These are phyloP conservation scores for Ascochyta rabiei DNA, from an alignment of 2,329 filamentous ascomycete genomes.

Conservation along the genomic window DNA sequence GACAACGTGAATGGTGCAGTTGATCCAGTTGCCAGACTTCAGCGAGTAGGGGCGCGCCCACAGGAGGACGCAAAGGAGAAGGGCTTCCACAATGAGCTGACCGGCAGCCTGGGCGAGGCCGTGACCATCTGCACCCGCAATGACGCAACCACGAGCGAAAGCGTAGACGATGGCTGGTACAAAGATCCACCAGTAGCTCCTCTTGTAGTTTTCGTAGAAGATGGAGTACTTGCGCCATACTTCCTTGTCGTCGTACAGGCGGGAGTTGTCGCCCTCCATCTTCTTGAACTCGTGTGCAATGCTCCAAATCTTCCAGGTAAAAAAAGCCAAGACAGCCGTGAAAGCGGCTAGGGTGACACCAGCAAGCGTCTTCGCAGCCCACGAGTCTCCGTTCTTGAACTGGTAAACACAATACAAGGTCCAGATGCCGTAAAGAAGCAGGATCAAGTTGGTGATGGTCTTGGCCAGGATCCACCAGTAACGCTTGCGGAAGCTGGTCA, in stretches of 20 bases:
- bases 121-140: slow-evolving; percentile 84
- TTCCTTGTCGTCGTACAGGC: slow-evolving; percentile 85
- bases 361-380: slow-evolving; percentile 85
- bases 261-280: slow-evolving; percentile 72
- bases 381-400: slow-evolving; percentile 91
- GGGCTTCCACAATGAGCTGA: slow-evolving; percentile 78
- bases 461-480: slow-evolving; percentile 94
- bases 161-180: slow-evolving; percentile 88
- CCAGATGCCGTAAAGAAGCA: slow-evolving; percentile 94
- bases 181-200: slow-evolving; percentile 96
- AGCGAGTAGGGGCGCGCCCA: slow-evolving; percentile 88
- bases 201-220: slow-evolving; percentile 96
- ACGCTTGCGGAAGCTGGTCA: slow-evolving; percentile 87
- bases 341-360: slow-evolving; percentile 81
- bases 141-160: slow-evolving; percentile 84
- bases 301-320: slow-evolving; percentile 81
- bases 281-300: slow-evolving; percentile 77
- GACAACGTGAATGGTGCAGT: slow-evolving; percentile 87
- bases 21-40: slow-evolving; percentile 88
- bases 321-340: slow-evolving; percentile 80
- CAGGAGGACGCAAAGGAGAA: slow-evolving; percentile 79
- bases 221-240: slow-evolving; percentile 95
- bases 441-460: slow-evolving; percentile 85
- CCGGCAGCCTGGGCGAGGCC: slow-evolving; percentile 80
- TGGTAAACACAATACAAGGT: slow-evolving; percentile 95